phyloP scores from a whole-genome alignment of 1,284 basidiomycete species.

The Heliocybe sulcata region DNA sequence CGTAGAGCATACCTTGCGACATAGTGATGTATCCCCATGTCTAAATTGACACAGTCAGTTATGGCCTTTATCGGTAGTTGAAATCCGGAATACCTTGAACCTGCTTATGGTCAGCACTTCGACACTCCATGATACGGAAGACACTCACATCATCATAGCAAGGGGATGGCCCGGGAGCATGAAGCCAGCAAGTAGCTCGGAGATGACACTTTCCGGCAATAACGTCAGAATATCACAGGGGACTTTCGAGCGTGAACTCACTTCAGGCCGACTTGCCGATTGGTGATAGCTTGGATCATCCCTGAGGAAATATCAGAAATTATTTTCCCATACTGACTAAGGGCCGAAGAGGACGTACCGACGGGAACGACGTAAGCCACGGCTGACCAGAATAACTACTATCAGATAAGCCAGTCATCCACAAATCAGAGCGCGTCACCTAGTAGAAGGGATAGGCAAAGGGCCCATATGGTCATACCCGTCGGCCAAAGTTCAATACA shows the following conservation, averaged over 20 bases:
- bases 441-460: neutral
- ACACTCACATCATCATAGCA: conserved; percentile 37
- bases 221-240: neutral
- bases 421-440: neutral
- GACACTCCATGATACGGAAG: neutral
- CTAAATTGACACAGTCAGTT: conserved; percentile 21
- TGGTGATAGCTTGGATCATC: conserved; percentile 48
- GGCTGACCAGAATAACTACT: conserved; percentile 6
- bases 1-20: conserved; percentile 25
- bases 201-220: conserved; percentile 27
- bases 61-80: neutral
- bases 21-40: conserved; percentile 38
- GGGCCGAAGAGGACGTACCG: conserved; percentile 14
- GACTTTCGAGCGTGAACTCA: conserved; percentile 7
- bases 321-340: neutral
- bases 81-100: conserved; percentile 22
- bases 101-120: conserved; percentile 5
- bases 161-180: conserved; percentile 37
- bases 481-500: conserved; percentile 1
- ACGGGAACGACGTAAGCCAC: conserved; percentile 43
- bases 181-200: conserved; percentile 43
- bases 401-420: neutral
- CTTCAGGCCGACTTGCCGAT: conserved; percentile 41
- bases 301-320: conserved; percentile 25
- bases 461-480: conserved; percentile 4